A percentile compares a stretch with the other conserved stretches of the same genome.
Conservation (phyloP, 2,329 filamentous ascomycete species). For the Xylariales sp. region DNA sequence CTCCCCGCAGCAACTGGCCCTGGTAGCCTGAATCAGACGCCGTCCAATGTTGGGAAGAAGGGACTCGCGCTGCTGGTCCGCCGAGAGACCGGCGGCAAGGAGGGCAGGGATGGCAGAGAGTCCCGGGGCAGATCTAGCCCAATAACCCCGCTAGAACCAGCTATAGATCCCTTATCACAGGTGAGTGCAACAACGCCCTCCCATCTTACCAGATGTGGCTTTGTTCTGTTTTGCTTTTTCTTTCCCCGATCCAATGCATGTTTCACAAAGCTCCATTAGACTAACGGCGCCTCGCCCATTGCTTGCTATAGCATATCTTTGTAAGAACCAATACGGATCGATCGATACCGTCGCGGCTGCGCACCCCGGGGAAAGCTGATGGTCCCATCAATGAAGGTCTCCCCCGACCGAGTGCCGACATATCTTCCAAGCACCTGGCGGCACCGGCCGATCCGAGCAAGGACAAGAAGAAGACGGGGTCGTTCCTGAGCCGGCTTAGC, state of each 20-base stretch:
- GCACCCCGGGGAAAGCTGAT: slow-evolving; percentile 48
- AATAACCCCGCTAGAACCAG: slow-evolving; percentile 23
- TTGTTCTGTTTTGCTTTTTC: no score
- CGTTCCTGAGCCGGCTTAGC: slow-evolving; percentile 78
- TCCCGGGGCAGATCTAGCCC: not conserved
- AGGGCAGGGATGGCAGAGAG: slow-evolving; percentile 1
- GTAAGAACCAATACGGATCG: slow-evolving; percentile 27
- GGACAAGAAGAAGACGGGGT: slow-evolving; percentile 77
- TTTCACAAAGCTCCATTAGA: no score
- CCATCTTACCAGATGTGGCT: no score
- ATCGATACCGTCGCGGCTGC: slow-evolving; percentile 39
- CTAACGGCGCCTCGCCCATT: no score
- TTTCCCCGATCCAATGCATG: no score
- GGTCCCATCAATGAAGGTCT: slow-evolving; percentile 39
- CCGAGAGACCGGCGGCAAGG: not conserved
- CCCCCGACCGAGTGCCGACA: slow-evolving; percentile 36
- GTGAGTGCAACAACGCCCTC: slow-evolving; percentile 35
- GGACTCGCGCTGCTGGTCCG: slow-evolving; percentile 16
- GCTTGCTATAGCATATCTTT: slow-evolving; percentile 50
- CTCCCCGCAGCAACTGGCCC: no score
- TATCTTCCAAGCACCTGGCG: slow-evolving; percentile 27
- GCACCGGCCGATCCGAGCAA: slow-evolving; percentile 37
- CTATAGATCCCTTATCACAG: slow-evolving; percentile 65
- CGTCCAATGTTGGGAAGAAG: no score
- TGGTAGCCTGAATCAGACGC: no score